Evolutionary conservation across 2,329 filamentous ascomycete genomes (phyloP), one percentile per base, ranked within the genome.

Genomic region (Myrmaecium sp.): DNA sequence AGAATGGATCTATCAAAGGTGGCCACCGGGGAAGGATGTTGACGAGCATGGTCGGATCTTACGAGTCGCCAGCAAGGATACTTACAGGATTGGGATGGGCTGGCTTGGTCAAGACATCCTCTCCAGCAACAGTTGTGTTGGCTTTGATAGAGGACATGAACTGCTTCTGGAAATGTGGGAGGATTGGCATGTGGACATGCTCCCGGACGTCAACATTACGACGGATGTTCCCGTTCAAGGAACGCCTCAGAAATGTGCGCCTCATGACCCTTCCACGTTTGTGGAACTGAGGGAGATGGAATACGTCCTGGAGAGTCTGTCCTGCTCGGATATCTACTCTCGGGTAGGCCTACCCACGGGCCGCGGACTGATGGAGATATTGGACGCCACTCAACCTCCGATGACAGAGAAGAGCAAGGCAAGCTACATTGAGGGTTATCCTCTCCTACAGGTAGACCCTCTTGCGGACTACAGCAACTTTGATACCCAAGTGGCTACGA

Each of bases 1-100:
- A 23, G 79, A 86, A 40, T 98, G 91, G 86, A 80, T 92, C 40
- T 73, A 77, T 38, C 69, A 75, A 25, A 66, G 75, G 30, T 86
- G 74, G 71, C 78, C 80, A 6, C 66, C 64, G 23, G 78, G 78
- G 0, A 62, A 62, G 14, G 78, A 86, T 41, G 42, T 74, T 3
- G 74, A 86, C 39, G 58, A 66, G 27, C 49, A 73, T 23, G 74
- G 77, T 2, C 62, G 78, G 29, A 65, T 64, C 6, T 60, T 86
- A 21, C 72, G 84, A 14, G 78, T 93, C 7, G 61, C 86, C 27
- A 98, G 89, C 46, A 60, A 80, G 42, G 67, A 69, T 27, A 91
- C 84, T 0, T 94, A 91, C 41, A 55, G 64, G 17, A 51, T 58
- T 6, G 80, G 76, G 10, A 89, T 94, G 76, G 83, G 81, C 8